Evolutionary conservation across 805 yeast genomes (phyloP).

Genomic region (Cephaloascus albidus): DNA sequence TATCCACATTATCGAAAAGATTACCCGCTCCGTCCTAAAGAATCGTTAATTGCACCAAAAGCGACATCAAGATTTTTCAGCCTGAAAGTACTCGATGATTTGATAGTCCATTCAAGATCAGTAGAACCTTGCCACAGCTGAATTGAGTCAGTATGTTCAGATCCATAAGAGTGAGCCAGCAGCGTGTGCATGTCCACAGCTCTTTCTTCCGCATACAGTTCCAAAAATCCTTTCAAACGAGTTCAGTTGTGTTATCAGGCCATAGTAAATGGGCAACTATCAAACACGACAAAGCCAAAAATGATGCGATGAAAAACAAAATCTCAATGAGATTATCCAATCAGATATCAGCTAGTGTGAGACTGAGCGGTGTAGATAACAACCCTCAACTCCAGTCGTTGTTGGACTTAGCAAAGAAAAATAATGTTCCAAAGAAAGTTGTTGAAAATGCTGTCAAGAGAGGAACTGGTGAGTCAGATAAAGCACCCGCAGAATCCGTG

Average conservation of each 20-base stretch:
- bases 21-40: too few species aligned
- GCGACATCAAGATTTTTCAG: too few species aligned
- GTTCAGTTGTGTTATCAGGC: slow-evolving; percentile 40
- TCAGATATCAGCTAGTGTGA: slow-evolving; percentile 68
- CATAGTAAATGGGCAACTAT: slow-evolving; percentile 96
- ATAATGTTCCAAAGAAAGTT: slow-evolving; percentile 74
- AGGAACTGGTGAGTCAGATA: slow-evolving; percentile 60
- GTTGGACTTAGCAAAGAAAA: slow-evolving; percentile 67
- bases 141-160: too few species aligned
- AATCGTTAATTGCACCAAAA: too few species aligned
- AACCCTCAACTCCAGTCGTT: slow-evolving; percentile 56
- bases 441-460: slow-evolving; percentile 83
- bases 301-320: slow-evolving; percentile 71
- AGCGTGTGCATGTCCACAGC: too few species aligned
- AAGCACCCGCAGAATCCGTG: slow-evolving; percentile 40
- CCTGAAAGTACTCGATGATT: too few species aligned
- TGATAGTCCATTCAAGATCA: too few species aligned
- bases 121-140: too few species aligned
- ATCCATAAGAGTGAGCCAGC: too few species aligned
- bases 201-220: too few species aligned
- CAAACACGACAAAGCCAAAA: slow-evolving; percentile 88
- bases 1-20: too few species aligned
- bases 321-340: slow-evolving; percentile 64
- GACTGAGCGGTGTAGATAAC: slow-evolving; percentile 62
- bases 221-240: slow-evolving; percentile 11